Evolutionary conservation across 2,329 filamentous ascomycete genomes (phyloP).

Genomic region (Colletotrichum lindemuthianum): DNA sequence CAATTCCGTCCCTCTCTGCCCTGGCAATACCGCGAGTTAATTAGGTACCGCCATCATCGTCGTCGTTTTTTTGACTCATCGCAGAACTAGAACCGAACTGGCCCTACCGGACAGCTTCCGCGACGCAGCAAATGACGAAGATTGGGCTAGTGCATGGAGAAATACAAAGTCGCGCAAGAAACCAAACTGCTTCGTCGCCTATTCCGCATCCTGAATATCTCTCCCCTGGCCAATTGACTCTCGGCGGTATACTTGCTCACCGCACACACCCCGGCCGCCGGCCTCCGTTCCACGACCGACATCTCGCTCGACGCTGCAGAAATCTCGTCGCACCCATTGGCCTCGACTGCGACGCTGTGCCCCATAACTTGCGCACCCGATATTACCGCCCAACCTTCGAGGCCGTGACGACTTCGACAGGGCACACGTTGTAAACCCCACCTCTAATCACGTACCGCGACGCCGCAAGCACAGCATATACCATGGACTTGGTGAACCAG

Average conservation of each 20-base stretch:
- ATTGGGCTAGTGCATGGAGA: not conserved
- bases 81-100: constrained; percentile 13
- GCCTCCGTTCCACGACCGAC: constrained; percentile 13
- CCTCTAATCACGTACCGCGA: constrained; percentile 1
- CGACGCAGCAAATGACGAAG: not conserved
- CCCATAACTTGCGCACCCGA: constrained; percentile 30
- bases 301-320: constrained; percentile 14
- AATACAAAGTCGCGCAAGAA: constrained; percentile 29
- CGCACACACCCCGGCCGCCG: not conserved
- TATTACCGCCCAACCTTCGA: constrained; percentile 20
- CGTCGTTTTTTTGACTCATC: constrained; percentile 30
- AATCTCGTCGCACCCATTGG: constrained; percentile 32
- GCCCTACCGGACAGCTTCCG: constrained; percentile 29
- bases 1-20: constrained; percentile 17
- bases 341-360: constrained; percentile 27
- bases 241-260: not conserved
- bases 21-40: no score
- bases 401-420: constrained; percentile 1
- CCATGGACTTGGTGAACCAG: constrained; percentile 66
- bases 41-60: not conserved
- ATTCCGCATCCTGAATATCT: constrained; percentile 3
- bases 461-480: constrained; percentile 11
- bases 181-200: not conserved
- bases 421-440: not conserved
- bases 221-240: constrained; percentile 27